Conservation (phyloP, 441 rosid genomes). For the Iberis amara region DNA sequence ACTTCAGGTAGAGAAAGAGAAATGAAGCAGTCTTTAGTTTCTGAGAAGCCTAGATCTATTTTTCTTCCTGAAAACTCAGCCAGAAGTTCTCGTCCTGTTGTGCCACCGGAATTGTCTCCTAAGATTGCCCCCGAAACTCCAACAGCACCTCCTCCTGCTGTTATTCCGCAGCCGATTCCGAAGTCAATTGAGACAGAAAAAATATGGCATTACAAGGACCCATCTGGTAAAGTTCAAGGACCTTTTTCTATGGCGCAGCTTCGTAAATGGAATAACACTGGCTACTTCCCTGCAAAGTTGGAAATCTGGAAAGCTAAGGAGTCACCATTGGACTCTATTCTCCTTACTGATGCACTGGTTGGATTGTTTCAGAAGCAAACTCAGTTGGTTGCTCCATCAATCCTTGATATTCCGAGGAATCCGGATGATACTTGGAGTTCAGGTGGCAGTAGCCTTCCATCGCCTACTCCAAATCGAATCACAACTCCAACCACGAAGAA, state of each 20-base stretch:
- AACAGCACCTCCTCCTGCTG: slow-evolving; percentile 38
- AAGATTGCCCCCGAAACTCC: slow-evolving; percentile 36
- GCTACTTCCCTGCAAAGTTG: slow-evolving; percentile 80
- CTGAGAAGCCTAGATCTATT: slow-evolving; percentile 53
- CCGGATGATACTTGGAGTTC: slow-evolving; percentile 51
- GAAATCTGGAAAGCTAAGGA: slow-evolving; percentile 68
- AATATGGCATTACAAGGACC: slow-evolving; percentile 87
- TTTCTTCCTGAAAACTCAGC: slow-evolving; percentile 37
- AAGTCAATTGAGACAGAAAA: slow-evolving; percentile 70
- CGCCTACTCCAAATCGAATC: slow-evolving; percentile 77
- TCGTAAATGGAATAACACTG: slow-evolving; percentile 87
- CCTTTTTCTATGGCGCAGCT: slow-evolving; percentile 88
- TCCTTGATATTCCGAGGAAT: slow-evolving; percentile 48
- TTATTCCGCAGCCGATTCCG: slow-evolving; percentile 35
- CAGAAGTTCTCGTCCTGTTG: slow-evolving; percentile 34
- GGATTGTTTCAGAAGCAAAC: slow-evolving; percentile 57
- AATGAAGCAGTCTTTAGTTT: slow-evolving; percentile 37
- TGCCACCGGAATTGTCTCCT: slow-evolving; percentile 40
- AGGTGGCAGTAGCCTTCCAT: slow-evolving; percentile 66
- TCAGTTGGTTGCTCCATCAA: slow-evolving; percentile 36
- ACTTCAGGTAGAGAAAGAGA: slow-evolving; percentile 56
- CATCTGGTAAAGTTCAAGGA: slow-evolving; percentile 87
- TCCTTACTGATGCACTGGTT: slow-evolving; percentile 64
- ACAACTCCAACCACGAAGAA: slow-evolving; percentile 35
- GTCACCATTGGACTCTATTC: slow-evolving; percentile 62